Percentiles rank a stretch among this genome's conserved stretches.
Conservation (phyloP, 345 rosid genomes). For the Hibiscus mutabilis region DNA sequence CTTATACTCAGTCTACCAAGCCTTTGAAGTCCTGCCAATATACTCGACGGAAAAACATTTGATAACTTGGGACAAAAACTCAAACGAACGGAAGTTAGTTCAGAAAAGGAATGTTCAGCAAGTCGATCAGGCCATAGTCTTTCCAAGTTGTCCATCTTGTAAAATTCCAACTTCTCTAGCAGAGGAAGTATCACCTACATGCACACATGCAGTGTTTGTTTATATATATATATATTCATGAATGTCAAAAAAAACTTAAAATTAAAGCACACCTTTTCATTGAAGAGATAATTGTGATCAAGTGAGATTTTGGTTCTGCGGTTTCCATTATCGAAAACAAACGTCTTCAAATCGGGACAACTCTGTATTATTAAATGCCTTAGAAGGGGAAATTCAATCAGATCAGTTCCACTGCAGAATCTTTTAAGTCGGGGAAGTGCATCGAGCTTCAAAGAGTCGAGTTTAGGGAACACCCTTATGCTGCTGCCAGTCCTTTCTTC, state of each 20-base stretch:
- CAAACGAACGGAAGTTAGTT: not conserved
- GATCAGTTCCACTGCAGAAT: not conserved
- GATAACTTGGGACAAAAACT: not conserved
- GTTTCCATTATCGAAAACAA: not conserved
- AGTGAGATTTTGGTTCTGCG: not conserved
- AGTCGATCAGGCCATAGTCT: not conserved
- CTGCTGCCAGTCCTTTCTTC: not conserved
- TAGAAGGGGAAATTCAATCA: not conserved
- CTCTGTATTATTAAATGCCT: accelerated
- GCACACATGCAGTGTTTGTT: no score
- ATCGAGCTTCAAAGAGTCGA: accelerated
- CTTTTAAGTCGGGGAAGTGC: not conserved
- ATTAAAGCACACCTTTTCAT: no score
- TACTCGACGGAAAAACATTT: not conserved
- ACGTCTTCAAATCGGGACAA: not conserved
- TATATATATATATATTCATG: no score
- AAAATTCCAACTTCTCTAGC: no score
- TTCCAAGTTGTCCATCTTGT: no score
- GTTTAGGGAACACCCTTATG: not conserved
- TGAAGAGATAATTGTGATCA: not conserved
- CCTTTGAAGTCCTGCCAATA: not conserved
- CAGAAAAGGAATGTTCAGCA: not conserved
- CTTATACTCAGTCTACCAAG: not conserved
- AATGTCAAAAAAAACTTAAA: no score
- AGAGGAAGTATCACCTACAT: no score